Evolutionary conservation across 2,329 filamentous ascomycete genomes (phyloP), one percentile per base, ranked within the genome.

Genomic region (Epichloe scottii): DNA sequence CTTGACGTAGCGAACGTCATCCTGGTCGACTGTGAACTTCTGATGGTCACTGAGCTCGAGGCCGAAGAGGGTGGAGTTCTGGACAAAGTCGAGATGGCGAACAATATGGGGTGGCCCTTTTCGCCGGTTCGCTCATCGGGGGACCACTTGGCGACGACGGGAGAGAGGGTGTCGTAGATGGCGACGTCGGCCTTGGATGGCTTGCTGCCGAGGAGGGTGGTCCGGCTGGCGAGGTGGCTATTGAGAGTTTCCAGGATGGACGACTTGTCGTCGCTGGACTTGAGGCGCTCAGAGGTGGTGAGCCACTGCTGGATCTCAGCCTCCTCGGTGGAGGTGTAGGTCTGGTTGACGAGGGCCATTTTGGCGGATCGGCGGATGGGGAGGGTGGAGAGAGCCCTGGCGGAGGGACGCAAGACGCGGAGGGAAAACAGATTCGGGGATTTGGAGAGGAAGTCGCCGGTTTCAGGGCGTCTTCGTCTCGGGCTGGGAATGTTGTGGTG

Each of bases 221-320:
- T 94, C 59, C 89, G 88, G 58, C 85, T 87, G 52, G 88, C 84
- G 55, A 97, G 83, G 71, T 95, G 89, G 52, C 79, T 77, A 75
- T 97, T 95, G 60, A 97, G 79, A 51, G 83, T 80, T 53, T 84
- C 79, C 56, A 96, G 79, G 54, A 89, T 84, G 56, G 81, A 76
- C 33, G 79, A 74, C 55, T 85, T 79, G 60, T 82, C 75, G 53
- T 78, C 73, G 34, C 76, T 65, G 53, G 68, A 59, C 57, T 64
- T 65, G 63, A 94, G 78, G 58, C 85, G 82, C 54, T 83, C 78
- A 41, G 87, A 81, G 44, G 86, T 87, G 63, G 81, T 83, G 63
- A 91, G 77, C 90, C 90, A 96, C 74, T 93, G 85, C 69, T 85
- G 82, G 67, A 95, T 85, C 71, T 95, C 89, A 17, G 85, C 79